phyloP scores from a whole-genome alignment of 306 rosid species.

The Macrotyloma uniflorum region DNA sequence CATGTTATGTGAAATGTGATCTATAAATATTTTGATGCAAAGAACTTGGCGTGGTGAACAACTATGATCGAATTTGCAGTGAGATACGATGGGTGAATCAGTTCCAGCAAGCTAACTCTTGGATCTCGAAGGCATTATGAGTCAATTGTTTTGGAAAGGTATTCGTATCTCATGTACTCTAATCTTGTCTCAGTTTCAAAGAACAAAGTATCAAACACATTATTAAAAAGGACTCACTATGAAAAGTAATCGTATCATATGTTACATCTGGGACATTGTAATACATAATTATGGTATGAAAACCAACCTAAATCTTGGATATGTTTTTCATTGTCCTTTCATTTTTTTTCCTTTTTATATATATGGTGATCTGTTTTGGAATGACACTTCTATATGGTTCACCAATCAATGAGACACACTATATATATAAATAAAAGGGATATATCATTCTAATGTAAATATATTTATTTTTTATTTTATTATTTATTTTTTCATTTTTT shows the following conservation, averaged over 20 bases:
- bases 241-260: background rate
- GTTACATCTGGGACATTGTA: background rate
- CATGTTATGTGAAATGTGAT: conserved; percentile 7
- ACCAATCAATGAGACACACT: too few species aligned
- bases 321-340: background rate
- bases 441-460: too few species aligned
- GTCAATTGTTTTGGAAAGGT: too few species aligned
- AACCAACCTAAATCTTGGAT: conserved; percentile 20
- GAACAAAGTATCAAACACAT: conserved; percentile 13
- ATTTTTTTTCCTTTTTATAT: background rate
- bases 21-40: conserved; percentile 27
- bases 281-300: background rate
- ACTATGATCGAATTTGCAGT: conserved; percentile 37
- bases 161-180: background rate
- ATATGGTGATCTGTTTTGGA: background rate
- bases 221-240: background rate
- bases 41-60: conserved; percentile 37
- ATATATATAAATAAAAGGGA: too few species aligned
- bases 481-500: too few species aligned
- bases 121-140: conserved; percentile 17
- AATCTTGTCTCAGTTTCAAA: conserved; percentile 14
- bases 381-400: background rate
- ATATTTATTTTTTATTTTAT: too few species aligned
- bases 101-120: background rate
- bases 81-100: conserved; percentile 20